Evolutionary conservation across 2,329 filamentous ascomycete species (phyloP), one percentile per base, ranked within the genome.

Genomic region (Pseudogymnoascus sp.): DNA sequence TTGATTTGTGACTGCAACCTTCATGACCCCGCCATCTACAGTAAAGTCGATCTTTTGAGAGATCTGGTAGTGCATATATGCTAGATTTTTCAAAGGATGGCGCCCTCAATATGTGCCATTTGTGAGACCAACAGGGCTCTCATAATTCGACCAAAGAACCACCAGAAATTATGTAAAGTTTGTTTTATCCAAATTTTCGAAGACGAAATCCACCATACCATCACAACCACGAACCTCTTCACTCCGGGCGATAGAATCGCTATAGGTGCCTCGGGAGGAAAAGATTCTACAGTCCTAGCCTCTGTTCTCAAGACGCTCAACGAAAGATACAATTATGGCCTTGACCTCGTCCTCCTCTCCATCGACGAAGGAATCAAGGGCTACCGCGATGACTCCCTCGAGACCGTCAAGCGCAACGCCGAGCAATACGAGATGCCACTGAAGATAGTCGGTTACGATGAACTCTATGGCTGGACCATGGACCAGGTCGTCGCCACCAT

Each of bases 391-490:
- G 95, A 99, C 76, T 96, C 90, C 59, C 79, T 99, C 16, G 93
- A 97, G 76, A 97, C 95, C 0, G 95, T 99, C 53, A 97, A 97
- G 81, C 82, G 93, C 65, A 97, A 99, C 75, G 90, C 93, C 0
- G 75, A 84, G 11, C 92, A 97, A 75, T 97, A 97, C 76, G 86
- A 88, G 1, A 96, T 99, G 88, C 86, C 90, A 0, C 79, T 99
- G 59, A 90, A 91, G 70, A 96, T 99, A 63, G 86, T 99, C 60
- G 92, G 93, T 60, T 99, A 99, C 71, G 88, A 88, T 62, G 90
- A 97, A 71, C 80, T 99, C 8, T 99, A 99, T 74, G 95, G 93
- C 7, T 99, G 95, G 95, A 97, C 93, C 0, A 99, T 99, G 95
- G 95, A 99, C 72, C 91, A 97, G 72, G 95, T 99, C 8, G 96